Conservation (phyloP, 176 grass and related monocot species). For the Thalia dealbata region DNA sequence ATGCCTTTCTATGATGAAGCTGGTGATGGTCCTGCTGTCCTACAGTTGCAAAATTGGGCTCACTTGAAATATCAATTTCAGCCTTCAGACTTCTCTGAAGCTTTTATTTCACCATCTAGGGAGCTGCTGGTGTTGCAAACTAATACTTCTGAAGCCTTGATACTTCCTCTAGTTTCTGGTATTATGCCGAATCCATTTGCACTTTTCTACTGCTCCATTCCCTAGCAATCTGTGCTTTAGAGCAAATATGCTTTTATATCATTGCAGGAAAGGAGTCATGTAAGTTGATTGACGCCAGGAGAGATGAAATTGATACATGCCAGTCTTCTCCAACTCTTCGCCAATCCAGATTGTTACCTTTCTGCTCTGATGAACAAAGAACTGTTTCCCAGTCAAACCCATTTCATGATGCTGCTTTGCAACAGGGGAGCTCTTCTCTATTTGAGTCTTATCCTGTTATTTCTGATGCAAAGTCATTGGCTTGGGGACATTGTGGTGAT, state of each 20-base stretch:
- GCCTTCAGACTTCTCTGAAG: slow-evolving; percentile 62
- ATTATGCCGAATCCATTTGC: slow-evolving; percentile 8
- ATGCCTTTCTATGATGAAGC: slow-evolving; percentile 37
- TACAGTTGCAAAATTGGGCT: slow-evolving; percentile 70
- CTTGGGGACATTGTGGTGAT: slow-evolving; percentile 64
- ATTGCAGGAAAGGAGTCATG: slow-evolving; percentile 37
- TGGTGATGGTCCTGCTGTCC: slow-evolving; percentile 50
- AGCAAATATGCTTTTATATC: slow-evolving; percentile 25
- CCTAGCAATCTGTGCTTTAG: slow-evolving; percentile 6
- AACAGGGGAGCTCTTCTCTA: slow-evolving; percentile 21
- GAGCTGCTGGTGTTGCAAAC: slow-evolving; percentile 53
- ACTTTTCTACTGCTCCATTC: slow-evolving; percentile 8
- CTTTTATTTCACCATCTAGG: slow-evolving; percentile 78
- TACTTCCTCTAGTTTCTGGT: slow-evolving; percentile 37
- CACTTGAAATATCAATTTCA: slow-evolving; percentile 29
- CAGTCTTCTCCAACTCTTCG: slow-evolving; percentile 2
- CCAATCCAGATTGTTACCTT: slow-evolving; percentile 5
- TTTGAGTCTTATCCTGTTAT: slow-evolving; percentile 51
- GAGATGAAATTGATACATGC: too few relatives aligned
- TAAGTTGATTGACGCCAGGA: too few relatives aligned
- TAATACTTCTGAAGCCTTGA: slow-evolving; percentile 37
- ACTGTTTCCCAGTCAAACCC: not conserved
- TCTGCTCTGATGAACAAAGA: not conserved
- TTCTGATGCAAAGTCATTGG: slow-evolving; percentile 67
- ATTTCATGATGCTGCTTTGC: slow-evolving; percentile 5